Conservation (phyloP, 768 basidiomycete species). For the Tylopilus rubrobrunneus region DNA sequence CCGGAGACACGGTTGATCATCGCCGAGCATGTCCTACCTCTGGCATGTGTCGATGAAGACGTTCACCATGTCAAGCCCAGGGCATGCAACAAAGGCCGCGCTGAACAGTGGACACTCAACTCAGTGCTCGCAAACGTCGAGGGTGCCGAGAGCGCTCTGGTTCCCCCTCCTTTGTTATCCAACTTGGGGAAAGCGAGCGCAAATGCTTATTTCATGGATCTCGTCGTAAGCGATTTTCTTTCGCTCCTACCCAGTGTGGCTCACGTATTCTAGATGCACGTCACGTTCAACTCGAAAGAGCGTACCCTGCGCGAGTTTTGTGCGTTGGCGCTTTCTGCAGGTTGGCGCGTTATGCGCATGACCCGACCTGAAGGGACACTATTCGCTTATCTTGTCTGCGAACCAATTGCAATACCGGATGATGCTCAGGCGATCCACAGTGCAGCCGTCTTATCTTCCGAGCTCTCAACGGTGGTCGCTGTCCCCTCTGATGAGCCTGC, state of each 20-base stretch:
- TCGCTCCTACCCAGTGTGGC: not conserved
- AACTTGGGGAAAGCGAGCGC: slow-evolving; percentile 69
- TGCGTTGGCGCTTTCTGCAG: slow-evolving; percentile 48
- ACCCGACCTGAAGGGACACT: slow-evolving; percentile 57
- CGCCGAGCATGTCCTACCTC: slow-evolving; percentile 66
- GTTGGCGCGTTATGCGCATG: slow-evolving; percentile 60
- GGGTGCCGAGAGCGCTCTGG: slow-evolving; percentile 51
- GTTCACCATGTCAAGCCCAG: slow-evolving; percentile 5
- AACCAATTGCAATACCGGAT: slow-evolving; percentile 52
- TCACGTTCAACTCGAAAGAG: slow-evolving; percentile 64
- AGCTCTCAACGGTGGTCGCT: slow-evolving; percentile 13
- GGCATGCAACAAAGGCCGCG: slow-evolving; percentile 6
- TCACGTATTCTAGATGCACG: slow-evolving; percentile 53
- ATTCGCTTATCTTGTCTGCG: slow-evolving; percentile 69
- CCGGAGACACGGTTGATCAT: slow-evolving; percentile 57
- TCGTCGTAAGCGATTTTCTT: slow-evolving; percentile 43
- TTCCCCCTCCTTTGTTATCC: slow-evolving; percentile 59
- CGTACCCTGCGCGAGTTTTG: slow-evolving; percentile 64
- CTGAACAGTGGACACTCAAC: slow-evolving; percentile 26
- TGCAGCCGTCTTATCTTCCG: slow-evolving; percentile 15
- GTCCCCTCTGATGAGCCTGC: slow-evolving; percentile 7
- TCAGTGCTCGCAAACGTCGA: slow-evolving; percentile 40
- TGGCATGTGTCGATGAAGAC: slow-evolving; percentile 58
- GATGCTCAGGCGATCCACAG: slow-evolving; percentile 24
- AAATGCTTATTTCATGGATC: slow-evolving; percentile 68